Evolutionary conservation across 805 yeast genomes (phyloP), one percentile per base, ranked within the genome.

Genomic region (Wickerhamiella alocasiicola): DNA sequence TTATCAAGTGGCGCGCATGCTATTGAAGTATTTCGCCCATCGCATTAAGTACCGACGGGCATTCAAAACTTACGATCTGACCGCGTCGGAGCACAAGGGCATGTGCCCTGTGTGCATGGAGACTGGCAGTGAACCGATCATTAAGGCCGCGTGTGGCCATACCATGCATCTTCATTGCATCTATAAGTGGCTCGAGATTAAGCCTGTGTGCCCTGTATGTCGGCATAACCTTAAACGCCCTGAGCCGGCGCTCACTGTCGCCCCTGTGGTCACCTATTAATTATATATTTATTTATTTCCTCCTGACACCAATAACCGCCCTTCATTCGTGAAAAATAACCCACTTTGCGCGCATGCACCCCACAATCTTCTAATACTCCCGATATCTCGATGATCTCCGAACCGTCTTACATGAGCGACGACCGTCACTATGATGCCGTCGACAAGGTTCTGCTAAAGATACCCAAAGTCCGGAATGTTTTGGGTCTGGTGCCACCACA

Each of bases 361-460:
- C n/a, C n/a, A n/a, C n/a, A n/a, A n/a, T n/a, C n/a, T n/a, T n/a
- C n/a, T n/a, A n/a, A n/a, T n/a, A n/a, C n/a, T n/a, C n/a, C n/a
- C n/a, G n/a, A n/a, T n/a, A n/a, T n/a, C n/a, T n/a, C n/a, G n/a
- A n/a, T n/a, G n/a, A n/a, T n/a, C n/a, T n/a, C n/a, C n/a, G n/a
- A n/a, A n/a, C n/a, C n/a, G n/a, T n/a, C n/a, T n/a, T n/a, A n/a
- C n/a, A n/a, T n/a, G n/a, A n/a, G n/a, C n/a, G n/a, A n/a, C n/a
- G n/a, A n/a, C n/a, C n/a, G n/a, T n/a, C n/a, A n/a, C n/a, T n/a
- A n/a, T n/a, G 37, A 33, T 24, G 24, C 32, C 9, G 31, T 31
- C 13, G 44, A 42, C 18, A 11, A 15, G 16, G 84, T 43, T 6
- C 40, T 48, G 24, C 36, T 43, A 9, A 41, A 43, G 13, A 41